Base-by-base conservation (phyloP, 495 filamentous ascomycete species). In the Penicillium turbatum region DNA sequence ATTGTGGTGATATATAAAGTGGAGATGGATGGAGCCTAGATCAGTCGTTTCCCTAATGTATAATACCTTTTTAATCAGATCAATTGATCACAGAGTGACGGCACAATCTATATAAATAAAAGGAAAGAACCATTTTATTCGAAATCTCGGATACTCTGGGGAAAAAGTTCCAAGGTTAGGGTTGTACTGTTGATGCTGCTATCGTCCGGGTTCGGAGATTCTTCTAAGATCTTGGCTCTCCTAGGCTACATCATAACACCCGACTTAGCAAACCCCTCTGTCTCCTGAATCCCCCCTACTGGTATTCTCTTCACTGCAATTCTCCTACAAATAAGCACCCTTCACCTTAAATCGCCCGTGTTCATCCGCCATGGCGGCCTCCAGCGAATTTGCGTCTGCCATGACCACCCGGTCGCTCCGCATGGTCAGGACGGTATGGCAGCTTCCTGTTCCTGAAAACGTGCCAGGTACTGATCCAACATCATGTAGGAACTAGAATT, bases 361-460 rank as follows among this genome's bases (percentile, higher is more conserved):
- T 37, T 3, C 17, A 51, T 50, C 53, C 52, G 49, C 53, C 63
- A 77, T 75, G 71, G 70, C 72, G 51, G 57, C 67, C 55, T 59
- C 66, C 40, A 66, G 61, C 62, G 67, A 69, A 32, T 72, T 74
- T 66, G 52, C 62, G 34, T 57, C 69, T 45, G 76, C 76, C 54
- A 75, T 80, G 79, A 83, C 84, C 72, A 90, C 90, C 72, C 80
- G 90, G 74, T 92, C 90, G 60, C 81, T 95, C 51, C 84, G 90
- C 48, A 85, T 79, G 42, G 89, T 96, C 76, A 90, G 89, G 71
- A 87, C 86, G 63, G 90, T 90, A 75, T 69, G 81, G 65, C 40
- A n/a, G 34, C 36, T 43, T 16, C 45, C 34, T 16, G 55, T 47
- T 31, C 37, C 27, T 39, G 51, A 35, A 47, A 30, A 34, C 32